phyloP scores from a whole-genome alignment of 805 yeast genomes.

The Candida piceae region DNA sequence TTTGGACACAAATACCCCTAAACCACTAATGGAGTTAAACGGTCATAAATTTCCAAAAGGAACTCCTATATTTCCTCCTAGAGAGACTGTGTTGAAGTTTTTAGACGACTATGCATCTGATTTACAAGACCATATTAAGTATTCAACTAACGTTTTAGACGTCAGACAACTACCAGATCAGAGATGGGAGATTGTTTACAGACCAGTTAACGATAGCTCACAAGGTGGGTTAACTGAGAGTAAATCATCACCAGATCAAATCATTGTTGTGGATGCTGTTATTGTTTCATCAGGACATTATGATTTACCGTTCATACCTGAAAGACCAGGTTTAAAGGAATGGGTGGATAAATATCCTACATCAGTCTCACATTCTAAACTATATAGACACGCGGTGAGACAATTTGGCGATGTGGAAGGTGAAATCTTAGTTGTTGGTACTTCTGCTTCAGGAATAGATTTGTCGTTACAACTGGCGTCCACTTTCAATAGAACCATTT shows the following conservation, averaged over 20 bases:
- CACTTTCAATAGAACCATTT: slow-evolving; percentile 35
- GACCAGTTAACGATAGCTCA: slow-evolving; percentile 29
- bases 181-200: slow-evolving; percentile 40
- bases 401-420: slow-evolving; percentile 35
- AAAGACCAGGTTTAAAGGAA: slow-evolving; percentile 47
- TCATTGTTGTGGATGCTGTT: slow-evolving; percentile 54
- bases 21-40: slow-evolving; percentile 61
- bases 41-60: slow-evolving; percentile 45
- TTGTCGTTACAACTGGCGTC: slow-evolving; percentile 57
- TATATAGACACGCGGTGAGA: slow-evolving; percentile 41
- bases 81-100: slow-evolving; percentile 56
- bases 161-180: slow-evolving; percentile 26
- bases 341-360: slow-evolving; percentile 42
- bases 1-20: slow-evolving; percentile 68
- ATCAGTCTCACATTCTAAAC: slow-evolving; percentile 54
- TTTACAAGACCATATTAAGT: slow-evolving; percentile 35
- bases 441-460: slow-evolving; percentile 71
- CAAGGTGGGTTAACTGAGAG: slow-evolving; percentile 25
- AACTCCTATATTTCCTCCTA: slow-evolving; percentile 49
- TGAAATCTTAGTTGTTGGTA: slow-evolving; percentile 65
- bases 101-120: slow-evolving; percentile 46
- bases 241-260: slow-evolving; percentile 18
- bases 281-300: slow-evolving; percentile 60
- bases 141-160: slow-evolving; percentile 44
- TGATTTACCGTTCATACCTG: slow-evolving; percentile 55